A percentile compares a stretch with the other conserved stretches of the same genome.
Conservation (phyloP, 1,284 basidiomycete genomes). For the Ganoderma meredithae region DNA sequence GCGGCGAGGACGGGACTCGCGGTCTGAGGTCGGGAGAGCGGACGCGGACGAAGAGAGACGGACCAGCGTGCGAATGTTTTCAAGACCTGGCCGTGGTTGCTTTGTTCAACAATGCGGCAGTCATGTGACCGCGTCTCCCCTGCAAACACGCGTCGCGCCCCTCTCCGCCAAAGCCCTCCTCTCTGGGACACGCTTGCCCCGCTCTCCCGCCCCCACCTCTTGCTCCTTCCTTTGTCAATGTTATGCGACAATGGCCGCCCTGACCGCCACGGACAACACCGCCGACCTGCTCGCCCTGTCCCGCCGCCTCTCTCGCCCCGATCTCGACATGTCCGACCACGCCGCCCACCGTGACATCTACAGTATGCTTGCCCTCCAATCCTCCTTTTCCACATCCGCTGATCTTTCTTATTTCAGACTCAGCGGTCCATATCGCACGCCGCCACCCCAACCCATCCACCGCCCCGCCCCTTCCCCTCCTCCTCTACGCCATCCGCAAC, state of each 20-base stretch:
- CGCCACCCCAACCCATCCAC: constrained; percentile 1
- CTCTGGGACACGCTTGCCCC: neutral
- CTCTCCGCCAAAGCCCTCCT: neutral
- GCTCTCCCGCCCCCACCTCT: neutral
- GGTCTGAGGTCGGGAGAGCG: neutral
- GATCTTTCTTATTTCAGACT: neutral
- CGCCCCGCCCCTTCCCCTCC: constrained; percentile 27
- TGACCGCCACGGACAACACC: too few species aligned
- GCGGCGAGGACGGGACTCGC: constrained; percentile 1
- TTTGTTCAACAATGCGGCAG: constrained; percentile 31
- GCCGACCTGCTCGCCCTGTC: constrained; percentile 2
- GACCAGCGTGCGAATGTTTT: constrained; percentile 31
- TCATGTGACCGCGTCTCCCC: constrained; percentile 33
- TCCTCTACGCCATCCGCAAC: constrained; percentile 29
- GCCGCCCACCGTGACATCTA: constrained; percentile 16
- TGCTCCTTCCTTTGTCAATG: neutral
- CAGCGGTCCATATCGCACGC: neutral
- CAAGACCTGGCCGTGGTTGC: constrained; percentile 5
- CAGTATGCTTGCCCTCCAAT: constrained; percentile 8
- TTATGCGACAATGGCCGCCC: neutral
- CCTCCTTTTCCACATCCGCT: neutral
- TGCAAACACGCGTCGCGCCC: neutral
- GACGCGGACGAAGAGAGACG: neutral
- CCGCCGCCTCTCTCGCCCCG: neutral
- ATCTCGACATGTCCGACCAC: constrained; percentile 12